Conservation (phyloP, 176 grass and related monocot species). For the Olyra latifolia region DNA sequence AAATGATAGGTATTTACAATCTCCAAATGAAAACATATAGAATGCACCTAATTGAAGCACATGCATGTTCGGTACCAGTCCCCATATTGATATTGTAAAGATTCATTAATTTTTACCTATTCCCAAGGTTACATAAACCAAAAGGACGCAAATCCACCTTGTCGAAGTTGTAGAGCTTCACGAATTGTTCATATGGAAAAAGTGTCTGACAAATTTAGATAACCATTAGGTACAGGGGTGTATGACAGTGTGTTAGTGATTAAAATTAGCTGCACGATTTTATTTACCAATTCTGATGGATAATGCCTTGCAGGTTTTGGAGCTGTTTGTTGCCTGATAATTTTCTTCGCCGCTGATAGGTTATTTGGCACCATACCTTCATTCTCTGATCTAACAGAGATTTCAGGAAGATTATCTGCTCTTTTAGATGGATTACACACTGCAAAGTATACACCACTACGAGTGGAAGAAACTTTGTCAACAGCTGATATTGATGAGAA, state of each 20-base stretch:
- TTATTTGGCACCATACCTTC: conserved; percentile 31
- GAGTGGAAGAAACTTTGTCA: conserved; percentile 36
- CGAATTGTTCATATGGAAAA: conserved; percentile 69
- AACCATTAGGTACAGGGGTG: conserved; percentile 23
- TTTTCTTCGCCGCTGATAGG: conserved; percentile 39
- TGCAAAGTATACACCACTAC: neutral
- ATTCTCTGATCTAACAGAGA: conserved; percentile 37
- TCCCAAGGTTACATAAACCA: conserved; percentile 82
- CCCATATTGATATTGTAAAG: conserved; percentile 3
- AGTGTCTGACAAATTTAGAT: conserved; percentile 51
- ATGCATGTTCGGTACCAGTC: neutral
- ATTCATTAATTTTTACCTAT: conserved; percentile 68
- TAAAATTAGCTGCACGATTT: conserved; percentile 10
- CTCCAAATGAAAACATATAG: conserved; percentile 9
- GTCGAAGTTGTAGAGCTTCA: conserved; percentile 73
- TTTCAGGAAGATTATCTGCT: conserved; percentile 34
- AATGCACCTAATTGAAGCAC: conserved; percentile 14
- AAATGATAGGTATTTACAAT: conserved; percentile 22
- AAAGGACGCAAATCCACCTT: conserved; percentile 72
- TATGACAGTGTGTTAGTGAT: conserved; percentile 21
- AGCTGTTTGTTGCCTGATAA: conserved; percentile 50
- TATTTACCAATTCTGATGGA: conserved; percentile 68
- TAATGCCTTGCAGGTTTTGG: conserved; percentile 52
- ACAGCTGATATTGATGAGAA: conserved; percentile 37
- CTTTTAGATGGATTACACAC: conserved; percentile 34